These are phyloP conservation scores for Jatropha multifida DNA, from an alignment of 441 rosid species.

Conservation along the genomic window DNA sequence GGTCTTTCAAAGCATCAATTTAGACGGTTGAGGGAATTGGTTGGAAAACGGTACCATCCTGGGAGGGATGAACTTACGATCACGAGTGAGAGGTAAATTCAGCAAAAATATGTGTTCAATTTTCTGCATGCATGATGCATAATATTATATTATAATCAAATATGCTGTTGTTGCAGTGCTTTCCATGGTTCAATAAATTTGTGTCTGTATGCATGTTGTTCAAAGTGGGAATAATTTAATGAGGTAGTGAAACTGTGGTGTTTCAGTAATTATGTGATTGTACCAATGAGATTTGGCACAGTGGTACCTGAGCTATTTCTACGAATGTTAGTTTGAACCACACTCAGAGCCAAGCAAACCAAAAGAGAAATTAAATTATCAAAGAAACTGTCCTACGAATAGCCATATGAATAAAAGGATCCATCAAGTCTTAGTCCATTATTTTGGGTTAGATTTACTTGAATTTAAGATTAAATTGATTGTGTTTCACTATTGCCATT, in stretches of 20 bases:
- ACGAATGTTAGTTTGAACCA: no score
- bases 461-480: neutral
- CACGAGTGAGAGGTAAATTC: conserved; percentile 82
- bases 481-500: neutral
- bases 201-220: no score
- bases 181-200: neutral
- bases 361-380: neutral
- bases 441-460: neutral
- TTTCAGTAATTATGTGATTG: neutral
- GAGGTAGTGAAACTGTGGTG: neutral
- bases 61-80: conserved; percentile 94
- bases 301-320: no score
- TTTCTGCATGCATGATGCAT: neutral
- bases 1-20: conserved; percentile 85
- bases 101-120: neutral
- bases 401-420: neutral
- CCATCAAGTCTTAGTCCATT: neutral
- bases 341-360: no score
- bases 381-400: no score
- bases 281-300: neutral
- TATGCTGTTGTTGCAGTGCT: neutral
- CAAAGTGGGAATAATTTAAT: neutral
- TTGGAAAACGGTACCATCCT: conserved; percentile 85
- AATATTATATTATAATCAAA: neutral
- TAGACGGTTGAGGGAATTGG: conserved; percentile 66